phyloP scores from a whole-genome alignment of 371 early-diverging fungal species.

The Mucor sp. region DNA sequence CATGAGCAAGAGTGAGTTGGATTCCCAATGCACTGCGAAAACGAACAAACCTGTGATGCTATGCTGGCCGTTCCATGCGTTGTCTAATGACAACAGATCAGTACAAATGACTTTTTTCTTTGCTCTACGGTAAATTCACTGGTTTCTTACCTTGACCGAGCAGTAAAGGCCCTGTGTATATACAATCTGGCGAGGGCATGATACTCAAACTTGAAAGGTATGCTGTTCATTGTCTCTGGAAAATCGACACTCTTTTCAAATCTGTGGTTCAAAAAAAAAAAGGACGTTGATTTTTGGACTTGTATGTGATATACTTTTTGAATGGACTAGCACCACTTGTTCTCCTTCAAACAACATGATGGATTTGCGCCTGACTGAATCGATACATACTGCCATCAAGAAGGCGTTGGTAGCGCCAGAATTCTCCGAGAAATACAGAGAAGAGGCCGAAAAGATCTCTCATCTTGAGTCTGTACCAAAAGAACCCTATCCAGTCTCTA shows the following conservation, averaged over 20 bases:
- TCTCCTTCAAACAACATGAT: constrained; percentile 14
- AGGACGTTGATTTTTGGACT: constrained; percentile 3
- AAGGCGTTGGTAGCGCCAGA: constrained; percentile 10
- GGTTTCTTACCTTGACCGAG: constrained; percentile 11
- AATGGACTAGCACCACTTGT: background rate
- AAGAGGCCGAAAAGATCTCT: constrained; percentile 29
- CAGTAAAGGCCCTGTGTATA: background rate
- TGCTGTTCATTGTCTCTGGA: background rate
- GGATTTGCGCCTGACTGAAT: constrained; percentile 30
- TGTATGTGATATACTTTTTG: background rate
- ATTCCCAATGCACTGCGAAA: background rate
- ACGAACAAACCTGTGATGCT: background rate
- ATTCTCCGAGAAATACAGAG: constrained; percentile 10
- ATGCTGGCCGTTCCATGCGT: background rate
- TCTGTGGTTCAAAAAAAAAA: constrained; percentile 8
- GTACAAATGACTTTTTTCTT: background rate
- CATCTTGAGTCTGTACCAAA: constrained; percentile 10
- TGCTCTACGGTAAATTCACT: background rate
- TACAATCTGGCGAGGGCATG: background rate
- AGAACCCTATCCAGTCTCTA: constrained; percentile 22
- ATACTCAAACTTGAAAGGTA: background rate
- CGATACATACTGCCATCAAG: constrained; percentile 23
- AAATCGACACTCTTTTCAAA: background rate
- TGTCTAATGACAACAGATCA: background rate
- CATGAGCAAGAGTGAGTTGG: background rate